Evolutionary conservation across 1,284 basidiomycete species (phyloP), one percentile per base, ranked within the genome.

Genomic region (Ustilago vetiveriae): DNA sequence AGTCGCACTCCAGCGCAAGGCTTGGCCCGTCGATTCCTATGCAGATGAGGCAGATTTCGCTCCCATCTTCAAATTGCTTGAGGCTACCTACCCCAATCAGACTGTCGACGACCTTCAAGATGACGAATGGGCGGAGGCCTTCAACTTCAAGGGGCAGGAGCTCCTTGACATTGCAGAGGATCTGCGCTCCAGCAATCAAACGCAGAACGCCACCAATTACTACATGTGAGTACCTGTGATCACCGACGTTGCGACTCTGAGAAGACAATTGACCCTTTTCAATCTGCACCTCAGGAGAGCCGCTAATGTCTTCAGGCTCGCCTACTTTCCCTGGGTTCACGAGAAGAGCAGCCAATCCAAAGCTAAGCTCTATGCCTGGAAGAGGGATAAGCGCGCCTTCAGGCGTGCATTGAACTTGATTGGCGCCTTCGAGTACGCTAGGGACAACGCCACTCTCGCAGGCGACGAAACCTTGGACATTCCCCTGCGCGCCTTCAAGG

Each of bases 301-400:
- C 24, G 58, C 58, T 32, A 68, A 68, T 29, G 46, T 68, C 23
- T 68, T 54, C 35, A 23, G 46, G 5, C 30, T 68, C 8, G 65
- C 58, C 22, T 68, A 68, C 43, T 68, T 68, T 16, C 65, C 65
- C 16, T 68, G 58, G 65, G 48, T 58, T 3, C 65, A 68, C 37
- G 50, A 56, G 37, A 41, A 37, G 21, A 68, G 54, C 3, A 68
- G 53, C 22, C 27, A 17, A 8, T 57, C 58, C 4, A 45, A 41
- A 23, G 54, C 49, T 29, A 68, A 68, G 47, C 39, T 44, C 17
- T 38, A 36, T 21, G 65, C 65, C 14, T 68, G 65, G 65, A 40
- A 54, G 40, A 40, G 47, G 49, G 65, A 68, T 43, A 58, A 54
- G 13, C 23, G 19, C 23, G 53, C 42, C 6, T 68, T 68, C 32